Percentiles rank a stretch among this genome's conserved stretches.
Evolutionary conservation across 164 flowering plant genomes (phyloP).

Genomic region (Saururus chinensis): DNA sequence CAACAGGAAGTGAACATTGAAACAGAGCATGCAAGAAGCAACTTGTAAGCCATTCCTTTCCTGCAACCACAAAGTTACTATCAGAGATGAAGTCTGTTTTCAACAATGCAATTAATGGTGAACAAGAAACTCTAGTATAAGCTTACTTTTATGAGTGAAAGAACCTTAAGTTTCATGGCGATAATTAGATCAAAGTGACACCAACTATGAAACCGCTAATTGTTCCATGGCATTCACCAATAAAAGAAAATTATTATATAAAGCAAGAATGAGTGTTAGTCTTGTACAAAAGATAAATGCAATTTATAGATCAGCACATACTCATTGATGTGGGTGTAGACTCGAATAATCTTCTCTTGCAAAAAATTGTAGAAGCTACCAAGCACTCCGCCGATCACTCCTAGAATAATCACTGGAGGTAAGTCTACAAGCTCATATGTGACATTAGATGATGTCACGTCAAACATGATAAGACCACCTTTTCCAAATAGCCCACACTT

Average conservation of each 20-base stretch:
- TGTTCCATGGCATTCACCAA: no score
- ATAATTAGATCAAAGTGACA: no score
- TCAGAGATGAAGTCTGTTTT: no score
- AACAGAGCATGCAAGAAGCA: slow-evolving; percentile 64
- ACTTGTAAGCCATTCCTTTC: slow-evolving; percentile 44
- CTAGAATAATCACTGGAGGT: slow-evolving; percentile 71
- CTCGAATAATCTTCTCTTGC: neutral
- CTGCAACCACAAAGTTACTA: slow-evolving; percentile 35
- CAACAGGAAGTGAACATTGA: slow-evolving; percentile 78
- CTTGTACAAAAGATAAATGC: no score
- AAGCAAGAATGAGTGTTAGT: no score
- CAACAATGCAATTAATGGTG: no score
- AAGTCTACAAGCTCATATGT: slow-evolving; percentile 63
- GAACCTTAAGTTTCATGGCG: no score
- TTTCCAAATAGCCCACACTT: slow-evolving; percentile 89
- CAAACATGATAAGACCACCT: slow-evolving; percentile 93
- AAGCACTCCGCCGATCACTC: slow-evolving; percentile 68
- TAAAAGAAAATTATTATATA: no score
- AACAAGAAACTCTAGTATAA: no score
- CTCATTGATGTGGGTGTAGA: neutral
- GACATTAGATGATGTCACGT: slow-evolving; percentile 50
- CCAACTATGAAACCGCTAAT: no score
- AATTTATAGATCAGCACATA: neutral
- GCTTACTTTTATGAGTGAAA: no score
- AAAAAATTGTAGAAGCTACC: slow-evolving; percentile 23